These are phyloP conservation scores for Volvox carteri DNA, from an alignment of 163 green algal genomes.

Conservation along the genomic window DNA sequence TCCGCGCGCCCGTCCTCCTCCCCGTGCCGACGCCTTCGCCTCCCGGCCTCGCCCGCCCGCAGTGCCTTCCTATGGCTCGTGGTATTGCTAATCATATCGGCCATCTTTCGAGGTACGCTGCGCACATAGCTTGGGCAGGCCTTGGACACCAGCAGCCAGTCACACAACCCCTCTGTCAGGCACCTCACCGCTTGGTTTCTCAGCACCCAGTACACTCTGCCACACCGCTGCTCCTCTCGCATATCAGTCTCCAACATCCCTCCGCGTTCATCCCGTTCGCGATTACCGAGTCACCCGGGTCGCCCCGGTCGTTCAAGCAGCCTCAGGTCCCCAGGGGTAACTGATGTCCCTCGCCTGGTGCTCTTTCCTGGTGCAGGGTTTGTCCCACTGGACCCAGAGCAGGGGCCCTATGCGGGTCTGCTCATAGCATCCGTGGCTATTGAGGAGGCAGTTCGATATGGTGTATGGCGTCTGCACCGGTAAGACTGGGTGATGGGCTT, in stretches of 20 bases:
- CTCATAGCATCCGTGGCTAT: constrained; percentile 62
- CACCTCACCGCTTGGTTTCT: too few species aligned
- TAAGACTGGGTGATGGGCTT: background rate
- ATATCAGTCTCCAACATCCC: too few species aligned
- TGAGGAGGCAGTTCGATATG: constrained; percentile 62
- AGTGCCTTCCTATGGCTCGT: constrained; percentile 74
- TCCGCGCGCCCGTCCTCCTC: background rate
- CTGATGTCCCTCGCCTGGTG: background rate
- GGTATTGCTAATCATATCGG: constrained; percentile 65
- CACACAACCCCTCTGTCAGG: too few species aligned
- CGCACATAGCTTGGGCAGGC: too few species aligned
- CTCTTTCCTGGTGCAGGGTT: constrained; percentile 55
- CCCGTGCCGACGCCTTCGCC: background rate
- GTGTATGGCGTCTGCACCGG: constrained; percentile 62
- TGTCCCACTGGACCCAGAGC: constrained; percentile 46
- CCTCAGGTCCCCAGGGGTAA: too few species aligned
- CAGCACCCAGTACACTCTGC: too few species aligned
- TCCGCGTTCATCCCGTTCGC: too few species aligned
- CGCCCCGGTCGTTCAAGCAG: too few species aligned
- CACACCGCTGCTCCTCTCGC: too few species aligned
- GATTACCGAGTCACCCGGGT: too few species aligned
- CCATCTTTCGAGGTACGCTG: constrained; percentile 59
- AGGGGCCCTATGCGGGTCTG: constrained; percentile 59
- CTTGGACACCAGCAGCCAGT: too few species aligned
- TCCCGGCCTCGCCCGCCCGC: constrained; percentile 6